These are phyloP conservation scores for Erythrophleum ivorense DNA, from an alignment of 331 rosid genomes.

Conservation along the genomic window DNA sequence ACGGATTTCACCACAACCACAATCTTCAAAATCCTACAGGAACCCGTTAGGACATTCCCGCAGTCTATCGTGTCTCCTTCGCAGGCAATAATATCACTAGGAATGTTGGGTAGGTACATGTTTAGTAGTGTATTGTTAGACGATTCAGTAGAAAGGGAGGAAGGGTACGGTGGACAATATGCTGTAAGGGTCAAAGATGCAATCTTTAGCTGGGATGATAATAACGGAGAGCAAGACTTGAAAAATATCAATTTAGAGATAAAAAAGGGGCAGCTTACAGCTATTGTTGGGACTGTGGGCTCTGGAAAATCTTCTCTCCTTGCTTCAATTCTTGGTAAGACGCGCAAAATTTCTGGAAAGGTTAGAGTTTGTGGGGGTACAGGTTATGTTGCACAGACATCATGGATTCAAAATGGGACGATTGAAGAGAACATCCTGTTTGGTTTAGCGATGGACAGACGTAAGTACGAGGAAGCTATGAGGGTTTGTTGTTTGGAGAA, in stretches of 20 bases:
- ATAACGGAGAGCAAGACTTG: constrained; percentile 51
- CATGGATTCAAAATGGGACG: constrained; percentile 90
- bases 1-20: constrained; percentile 76
- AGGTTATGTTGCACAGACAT: constrained; percentile 85
- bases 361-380: constrained; percentile 74
- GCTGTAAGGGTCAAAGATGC: constrained; percentile 67
- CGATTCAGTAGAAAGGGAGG: constrained; percentile 58
- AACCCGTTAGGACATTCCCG: constrained; percentile 79
- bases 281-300: constrained; percentile 84
- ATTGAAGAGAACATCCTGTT: constrained; percentile 74
- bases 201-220: constrained; percentile 77
- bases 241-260: constrained; percentile 56
- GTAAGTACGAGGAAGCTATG: constrained; percentile 55
- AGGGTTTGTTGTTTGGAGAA: constrained; percentile 49
- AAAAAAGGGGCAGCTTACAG: constrained; percentile 62
- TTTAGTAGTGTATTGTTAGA: constrained; percentile 62
- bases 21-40: constrained; percentile 68
- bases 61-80: constrained; percentile 79
- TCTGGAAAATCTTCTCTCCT: constrained; percentile 83
- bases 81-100: constrained; percentile 78
- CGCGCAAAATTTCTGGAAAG: constrained; percentile 71
- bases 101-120: constrained; percentile 72
- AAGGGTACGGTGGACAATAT: constrained; percentile 44
- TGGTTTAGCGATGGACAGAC: constrained; percentile 66
- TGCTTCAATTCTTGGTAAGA: constrained; percentile 78